Evolutionary conservation across 495 filamentous ascomycete genomes (phyloP), one percentile per base, ranked within the genome.

Genomic region (Bathelium albidoporum): DNA sequence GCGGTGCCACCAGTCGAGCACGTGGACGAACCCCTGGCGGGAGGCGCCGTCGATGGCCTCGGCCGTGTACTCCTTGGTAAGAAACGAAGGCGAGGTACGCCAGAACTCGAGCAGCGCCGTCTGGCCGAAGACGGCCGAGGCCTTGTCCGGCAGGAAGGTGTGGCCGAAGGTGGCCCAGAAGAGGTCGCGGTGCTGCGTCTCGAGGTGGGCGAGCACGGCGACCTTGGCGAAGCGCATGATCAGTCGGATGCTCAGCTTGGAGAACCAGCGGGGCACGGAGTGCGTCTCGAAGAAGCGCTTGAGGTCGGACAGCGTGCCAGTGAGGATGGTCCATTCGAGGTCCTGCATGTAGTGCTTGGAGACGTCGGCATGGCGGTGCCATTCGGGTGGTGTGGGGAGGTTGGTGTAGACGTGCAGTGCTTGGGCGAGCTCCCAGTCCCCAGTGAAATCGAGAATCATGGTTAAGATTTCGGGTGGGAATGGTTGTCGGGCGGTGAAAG

Each of bases 1-100:
- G 18, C 86, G n/a, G n/a, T n/a, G 84, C 92, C 92, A 97, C 92
- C 92, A 97, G 58, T 95, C 87, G 2, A 97, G 80, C 0, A 95
- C 89, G 61, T 88, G 84, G 29, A 93, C 80, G 68, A 90, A 90
- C 14, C 92, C 91, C 41, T 88, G 84, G 45, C 86, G 84, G 18
- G 88, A 93, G 14, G 92, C 92, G 44, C 88, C 87, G 73, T 97
- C 89, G 68, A 97, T 81, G 31, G 91, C 89, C 72, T 96, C 91
- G 53, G 83, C 78, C 41, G 78, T 81, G 72, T 88, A 87, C 70
- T 92, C 85, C 75, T 91, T 93, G 62, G 85, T 87, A 1, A 91
- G 79, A 61, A 92, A 90, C 2, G 82, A 85, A 0, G 89, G 86
- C 0, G 86, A 87, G 34, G 83, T 86, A 20, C 81, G 82, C 90